Percentiles rank a stretch among this genome's conserved stretches.
Conservation (phyloP, 352 stramenopile species). For the Elongisporangium prolatum region DNA sequence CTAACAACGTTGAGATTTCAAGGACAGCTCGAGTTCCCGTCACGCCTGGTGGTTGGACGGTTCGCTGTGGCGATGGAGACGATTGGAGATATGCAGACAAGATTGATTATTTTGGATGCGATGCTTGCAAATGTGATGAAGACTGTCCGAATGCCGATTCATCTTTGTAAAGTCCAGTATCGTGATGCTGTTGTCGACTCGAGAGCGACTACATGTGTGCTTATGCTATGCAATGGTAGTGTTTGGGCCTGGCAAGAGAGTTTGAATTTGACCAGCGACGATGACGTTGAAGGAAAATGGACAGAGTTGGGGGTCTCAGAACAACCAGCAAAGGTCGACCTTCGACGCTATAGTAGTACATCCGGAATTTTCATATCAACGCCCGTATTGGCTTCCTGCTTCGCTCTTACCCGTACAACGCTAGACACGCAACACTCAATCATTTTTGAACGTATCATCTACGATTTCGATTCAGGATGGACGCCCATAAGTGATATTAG, state of each 20-base stretch:
- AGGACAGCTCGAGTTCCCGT: not conserved
- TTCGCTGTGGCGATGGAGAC: not conserved
- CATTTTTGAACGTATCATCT: slow-evolving; percentile 16
- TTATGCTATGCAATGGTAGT: not conserved
- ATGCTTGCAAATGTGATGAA: not conserved
- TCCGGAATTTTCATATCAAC: slow-evolving; percentile 16
- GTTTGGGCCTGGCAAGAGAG: not conserved
- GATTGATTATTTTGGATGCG: not conserved
- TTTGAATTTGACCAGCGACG: not conserved
- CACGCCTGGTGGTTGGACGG: not conserved
- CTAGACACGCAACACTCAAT: not conserved
- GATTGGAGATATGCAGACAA: not conserved
- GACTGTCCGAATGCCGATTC: not conserved
- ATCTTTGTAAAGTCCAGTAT: not conserved
- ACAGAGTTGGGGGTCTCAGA: not conserved
- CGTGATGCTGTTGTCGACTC: not conserved
- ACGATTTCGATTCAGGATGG: slow-evolving; percentile 16
- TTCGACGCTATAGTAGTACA: not conserved
- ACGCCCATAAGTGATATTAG: slow-evolving; percentile 9
- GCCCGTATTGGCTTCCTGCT: slow-evolving; percentile 14
- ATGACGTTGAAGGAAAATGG: not conserved
- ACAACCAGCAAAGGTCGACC: not conserved
- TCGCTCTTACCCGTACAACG: slow-evolving; percentile 10
- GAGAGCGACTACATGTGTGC: not conserved
- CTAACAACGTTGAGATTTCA: not conserved